Conservation (phyloP, 1,139 yeast species). For the Debaryomyces nepalensis region DNA sequence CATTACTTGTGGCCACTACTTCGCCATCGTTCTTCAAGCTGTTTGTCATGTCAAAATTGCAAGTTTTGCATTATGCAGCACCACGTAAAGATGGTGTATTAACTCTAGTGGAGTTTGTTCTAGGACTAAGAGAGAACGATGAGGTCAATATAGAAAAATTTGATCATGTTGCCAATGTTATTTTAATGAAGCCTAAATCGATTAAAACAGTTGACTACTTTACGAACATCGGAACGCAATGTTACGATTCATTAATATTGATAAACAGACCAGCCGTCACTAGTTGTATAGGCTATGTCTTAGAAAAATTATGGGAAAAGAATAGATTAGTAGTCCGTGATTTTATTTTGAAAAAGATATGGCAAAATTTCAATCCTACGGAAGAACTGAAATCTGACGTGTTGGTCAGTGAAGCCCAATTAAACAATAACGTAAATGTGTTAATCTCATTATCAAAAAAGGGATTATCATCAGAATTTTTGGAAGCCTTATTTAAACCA, state of each 20-base stretch:
- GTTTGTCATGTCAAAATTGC: constrained; percentile 51
- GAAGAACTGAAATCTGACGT: constrained; percentile 21
- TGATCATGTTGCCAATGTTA: constrained; percentile 64
- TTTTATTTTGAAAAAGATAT: constrained; percentile 57
- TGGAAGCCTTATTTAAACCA: constrained; percentile 47
- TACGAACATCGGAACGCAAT: constrained; percentile 58
- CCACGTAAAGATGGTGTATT: constrained; percentile 64
- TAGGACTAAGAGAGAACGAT: constrained; percentile 77
- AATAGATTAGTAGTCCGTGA: constrained; percentile 60
- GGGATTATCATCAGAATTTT: constrained; percentile 46
- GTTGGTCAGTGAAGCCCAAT: constrained; percentile 48
- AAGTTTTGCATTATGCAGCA: constrained; percentile 59
- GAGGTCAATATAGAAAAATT: constrained; percentile 67
- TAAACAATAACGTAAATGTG: constrained; percentile 71
- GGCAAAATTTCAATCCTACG: constrained; percentile 39
- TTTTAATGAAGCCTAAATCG: constrained; percentile 63
- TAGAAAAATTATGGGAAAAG: constrained; percentile 56
- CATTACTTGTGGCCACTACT: constrained; percentile 52
- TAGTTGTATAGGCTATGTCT: constrained; percentile 60
- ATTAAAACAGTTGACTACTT: constrained; percentile 57
- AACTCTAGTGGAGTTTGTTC: constrained; percentile 72
- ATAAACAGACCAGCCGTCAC: constrained; percentile 66
- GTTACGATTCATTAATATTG: constrained; percentile 58
- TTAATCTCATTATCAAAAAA: constrained; percentile 63
- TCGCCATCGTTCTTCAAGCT: constrained; percentile 44